A percentile compares a stretch with the other conserved stretches of the same genome.
Evolutionary conservation across 1,284 basidiomycete species (phyloP).

Genomic region (Cutaneotrichosporon sp.): DNA sequence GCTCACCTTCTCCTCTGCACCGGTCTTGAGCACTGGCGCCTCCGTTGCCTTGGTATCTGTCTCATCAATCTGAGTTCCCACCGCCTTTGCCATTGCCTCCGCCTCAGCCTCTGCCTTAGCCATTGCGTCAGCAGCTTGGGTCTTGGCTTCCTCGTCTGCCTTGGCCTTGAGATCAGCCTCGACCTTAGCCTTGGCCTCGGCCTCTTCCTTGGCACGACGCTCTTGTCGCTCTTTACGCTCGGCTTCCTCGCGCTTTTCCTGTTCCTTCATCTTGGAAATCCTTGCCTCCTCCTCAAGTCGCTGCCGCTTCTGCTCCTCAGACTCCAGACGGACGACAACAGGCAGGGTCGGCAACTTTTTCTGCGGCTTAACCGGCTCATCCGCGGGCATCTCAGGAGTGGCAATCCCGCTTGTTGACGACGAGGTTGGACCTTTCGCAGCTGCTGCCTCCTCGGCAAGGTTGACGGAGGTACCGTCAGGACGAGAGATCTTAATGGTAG

Average conservation of each 20-base stretch:
- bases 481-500: conserved; percentile 44
- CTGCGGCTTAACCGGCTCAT: conserved; percentile 23
- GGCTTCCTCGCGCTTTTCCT: conserved; percentile 42
- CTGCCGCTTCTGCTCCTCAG: conserved; percentile 50
- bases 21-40: conserved; percentile 38
- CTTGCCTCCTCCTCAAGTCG: conserved; percentile 46
- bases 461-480: conserved; percentile 45
- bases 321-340: conserved; percentile 52
- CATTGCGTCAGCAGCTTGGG: conserved; percentile 10
- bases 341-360: conserved; percentile 35
- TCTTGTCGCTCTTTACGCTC: conserved; percentile 43
- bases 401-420: conserved; percentile 22
- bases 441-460: conserved; percentile 35
- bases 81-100: too few species aligned
- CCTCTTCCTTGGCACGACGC: conserved; percentile 28
- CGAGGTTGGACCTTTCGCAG: conserved; percentile 26
- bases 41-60: conserved; percentile 40
- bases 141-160: conserved; percentile 50
- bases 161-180: conserved; percentile 53
- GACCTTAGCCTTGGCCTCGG: conserved; percentile 33
- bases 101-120: conserved; percentile 39
- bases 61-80: too few species aligned
- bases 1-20: conserved; percentile 34
- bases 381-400: conserved; percentile 22
- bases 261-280: conserved; percentile 37